Evolutionary conservation across 345 rosid genomes (phyloP).

Genomic region (Camelina laxa): DNA sequence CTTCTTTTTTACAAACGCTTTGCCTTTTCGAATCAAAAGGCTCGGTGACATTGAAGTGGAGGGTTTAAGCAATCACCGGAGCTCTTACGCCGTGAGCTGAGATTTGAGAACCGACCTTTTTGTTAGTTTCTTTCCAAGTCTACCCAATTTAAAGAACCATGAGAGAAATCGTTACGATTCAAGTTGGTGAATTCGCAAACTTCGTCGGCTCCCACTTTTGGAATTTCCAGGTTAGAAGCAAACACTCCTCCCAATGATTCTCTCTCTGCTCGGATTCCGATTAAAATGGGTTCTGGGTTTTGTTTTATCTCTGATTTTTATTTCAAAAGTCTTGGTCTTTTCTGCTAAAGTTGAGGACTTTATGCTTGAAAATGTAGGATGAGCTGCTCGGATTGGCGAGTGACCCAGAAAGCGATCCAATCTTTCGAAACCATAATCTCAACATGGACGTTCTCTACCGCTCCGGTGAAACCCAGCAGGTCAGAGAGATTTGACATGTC

Average conservation of each 20-base stretch:
- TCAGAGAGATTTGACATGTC: conserved; percentile 26
- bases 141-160: conserved; percentile 32
- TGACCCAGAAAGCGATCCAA: conserved; percentile 67
- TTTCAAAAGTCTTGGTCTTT: background rate
- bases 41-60: conserved; percentile 24
- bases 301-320: background rate
- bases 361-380: conserved; percentile 56
- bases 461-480: conserved; percentile 79
- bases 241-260: background rate
- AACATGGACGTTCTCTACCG: conserved; percentile 87
- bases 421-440: conserved; percentile 60
- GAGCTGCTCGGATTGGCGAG: conserved; percentile 84
- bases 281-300: conserved; percentile 16
- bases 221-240: conserved; percentile 81
- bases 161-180: conserved; percentile 88
- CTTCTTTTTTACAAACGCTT: background rate
- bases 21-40: background rate
- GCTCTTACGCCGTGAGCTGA: conserved; percentile 10
- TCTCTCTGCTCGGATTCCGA: background rate
- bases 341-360: conserved; percentile 5
- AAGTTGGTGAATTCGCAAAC: conserved; percentile 86
- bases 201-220: conserved; percentile 98
- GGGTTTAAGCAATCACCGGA: conserved; percentile 40
- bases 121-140: background rate
- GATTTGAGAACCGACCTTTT: background rate